Evolutionary conservation across 106 monocot genomes (phyloP).

Genomic region (Dendrobium catenatum): DNA sequence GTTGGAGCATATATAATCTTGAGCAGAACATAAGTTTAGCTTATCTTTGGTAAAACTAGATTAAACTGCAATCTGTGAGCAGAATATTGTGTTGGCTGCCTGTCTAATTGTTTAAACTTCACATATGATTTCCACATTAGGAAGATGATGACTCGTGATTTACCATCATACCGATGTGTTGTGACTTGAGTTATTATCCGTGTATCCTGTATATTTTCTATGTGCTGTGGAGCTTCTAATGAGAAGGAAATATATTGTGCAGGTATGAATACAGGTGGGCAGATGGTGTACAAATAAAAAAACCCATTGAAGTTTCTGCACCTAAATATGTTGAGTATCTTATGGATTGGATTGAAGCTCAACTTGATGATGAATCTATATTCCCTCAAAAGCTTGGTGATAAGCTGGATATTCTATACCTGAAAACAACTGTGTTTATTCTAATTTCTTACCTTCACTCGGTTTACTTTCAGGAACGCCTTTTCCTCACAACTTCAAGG

Average conservation of each 20-base stretch:
- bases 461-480: slow-evolving; percentile 52
- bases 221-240: not conserved
- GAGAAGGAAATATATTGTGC: slow-evolving; percentile 13
- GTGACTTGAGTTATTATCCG: not conserved
- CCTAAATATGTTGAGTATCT: slow-evolving; percentile 98
- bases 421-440: not conserved
- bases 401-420: not conserved
- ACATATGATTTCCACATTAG: not conserved
- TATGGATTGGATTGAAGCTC: slow-evolving; percentile 99
- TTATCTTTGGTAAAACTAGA: too few relatives aligned
- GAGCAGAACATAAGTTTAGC: too few relatives aligned
- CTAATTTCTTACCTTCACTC: not conserved
- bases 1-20: too few relatives aligned
- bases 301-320: slow-evolving; percentile 97
- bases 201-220: not conserved
- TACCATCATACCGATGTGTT: not conserved
- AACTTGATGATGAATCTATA: slow-evolving; percentile 93
- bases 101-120: too few relatives aligned
- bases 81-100: too few relatives aligned
- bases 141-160: not conserved
- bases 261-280: slow-evolving; percentile 99
- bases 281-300: slow-evolving; percentile 99
- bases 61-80: too few relatives aligned
- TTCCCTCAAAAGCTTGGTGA: slow-evolving; percentile 95
- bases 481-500: slow-evolving; percentile 89